Evolutionary conservation across 2,329 filamentous ascomycete genomes (phyloP), one percentile per base, ranked within the genome.

Genomic region (Aspergillus bombycis): DNA sequence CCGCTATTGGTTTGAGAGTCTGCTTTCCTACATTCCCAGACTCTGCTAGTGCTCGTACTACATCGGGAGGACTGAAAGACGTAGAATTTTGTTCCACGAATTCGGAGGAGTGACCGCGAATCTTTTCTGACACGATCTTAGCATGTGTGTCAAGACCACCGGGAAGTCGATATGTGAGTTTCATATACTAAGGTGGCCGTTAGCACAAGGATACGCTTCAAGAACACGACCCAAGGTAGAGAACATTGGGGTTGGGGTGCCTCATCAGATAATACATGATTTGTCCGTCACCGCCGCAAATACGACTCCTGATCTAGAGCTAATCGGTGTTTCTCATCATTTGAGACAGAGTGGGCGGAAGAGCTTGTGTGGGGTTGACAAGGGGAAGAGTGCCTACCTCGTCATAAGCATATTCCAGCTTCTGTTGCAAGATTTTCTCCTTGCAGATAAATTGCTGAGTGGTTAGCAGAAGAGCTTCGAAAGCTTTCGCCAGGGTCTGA

Each of bases 291-390:
- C 79, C 74, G 82, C 81, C 84, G 82, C 83, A 78, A 67, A 72
- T 75, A 84, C 81, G 86, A 84, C 88, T 92, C 85, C 84, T 89
- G 90, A 91, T 92, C 90, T 92, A 92, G 90, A 93, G 90, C 90
- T 92, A 92, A 90, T 79, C 73, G 75, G 72, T 72, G 73, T 80
- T 78, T 81, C 77, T 85, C 83, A 77, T 84, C 82, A 83, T 80
- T 67, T 72, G 75, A 78, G 73, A 75, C 70, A 66, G 56, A 38
- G 53, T 28, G 11, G 50, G 32, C 19, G 60, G 38, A 38, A 28
- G 5, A 8, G 1, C 23, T 1, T 23, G 12, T 26, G 52, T 23
- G 34, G n/a, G 14, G 57, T 62, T 9, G 46, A 10, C 43, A 54
- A 36, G 61, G 56, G 52, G 48, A 45, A 52, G 30, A 8, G n/a